These are phyloP conservation scores for Ophiostoma novo-ulmi DNA, from an alignment of 2,329 filamentous ascomycete genomes.

Conservation along the genomic window DNA sequence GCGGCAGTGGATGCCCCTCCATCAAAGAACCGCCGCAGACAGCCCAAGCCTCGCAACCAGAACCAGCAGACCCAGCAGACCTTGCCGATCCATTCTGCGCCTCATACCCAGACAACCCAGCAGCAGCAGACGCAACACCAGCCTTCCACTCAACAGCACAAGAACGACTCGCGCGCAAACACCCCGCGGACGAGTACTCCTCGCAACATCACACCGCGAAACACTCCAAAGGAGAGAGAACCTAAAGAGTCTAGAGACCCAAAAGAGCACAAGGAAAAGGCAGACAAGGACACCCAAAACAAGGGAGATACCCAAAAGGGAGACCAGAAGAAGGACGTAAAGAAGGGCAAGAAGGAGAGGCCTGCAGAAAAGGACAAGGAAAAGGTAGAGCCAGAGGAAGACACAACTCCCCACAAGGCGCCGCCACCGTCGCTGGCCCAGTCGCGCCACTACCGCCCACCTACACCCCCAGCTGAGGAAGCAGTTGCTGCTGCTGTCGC, in stretches of 20 bases:
- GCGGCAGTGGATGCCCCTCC: not conserved
- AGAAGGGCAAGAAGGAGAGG: not conserved
- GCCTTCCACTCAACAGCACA: not conserved
- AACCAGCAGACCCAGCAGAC: not conserved
- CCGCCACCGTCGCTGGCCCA: conserved; percentile 26
- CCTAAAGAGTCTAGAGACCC: not conserved
- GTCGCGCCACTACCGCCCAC: conserved; percentile 27
- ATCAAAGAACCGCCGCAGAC: conserved; percentile 4
- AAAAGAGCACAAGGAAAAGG: not conserved
- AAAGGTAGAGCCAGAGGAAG: not conserved
- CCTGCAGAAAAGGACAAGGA: not conserved
- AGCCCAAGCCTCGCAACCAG: conserved; percentile 11
- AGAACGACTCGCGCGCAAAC: not conserved
- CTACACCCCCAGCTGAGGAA: conserved; percentile 21
- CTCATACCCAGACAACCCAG: not conserved
- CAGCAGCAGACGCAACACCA: not conserved
- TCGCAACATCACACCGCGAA: conserved; percentile 5
- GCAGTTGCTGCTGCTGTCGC: not conserved
- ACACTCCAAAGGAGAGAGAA: not conserved
- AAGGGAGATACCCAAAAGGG: not conserved
- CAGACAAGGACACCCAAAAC: not conserved
- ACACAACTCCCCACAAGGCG: not conserved
- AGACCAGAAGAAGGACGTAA: conserved; percentile 2
- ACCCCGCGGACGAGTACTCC: not conserved
- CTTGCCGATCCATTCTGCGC: not conserved